Conservation (phyloP, 1,139 yeast genomes). For the Hanseniaspora gamundiae region DNA sequence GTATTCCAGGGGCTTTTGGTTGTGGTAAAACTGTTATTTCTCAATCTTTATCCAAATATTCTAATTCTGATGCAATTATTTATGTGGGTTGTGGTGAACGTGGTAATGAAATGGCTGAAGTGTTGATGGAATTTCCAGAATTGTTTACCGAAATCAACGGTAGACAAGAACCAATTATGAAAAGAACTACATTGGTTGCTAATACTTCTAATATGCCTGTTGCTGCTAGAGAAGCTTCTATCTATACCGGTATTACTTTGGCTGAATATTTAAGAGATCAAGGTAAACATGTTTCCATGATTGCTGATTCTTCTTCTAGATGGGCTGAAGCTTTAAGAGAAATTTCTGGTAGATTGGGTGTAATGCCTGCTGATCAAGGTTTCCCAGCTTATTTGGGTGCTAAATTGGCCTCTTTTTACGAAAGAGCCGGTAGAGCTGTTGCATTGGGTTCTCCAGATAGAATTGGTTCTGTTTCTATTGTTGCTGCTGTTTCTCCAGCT, state of each 20-base stretch:
- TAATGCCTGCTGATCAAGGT: constrained; percentile 99
- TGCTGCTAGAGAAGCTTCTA: constrained; percentile 99
- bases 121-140: constrained; percentile 98
- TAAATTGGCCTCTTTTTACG: constrained; percentile 95
- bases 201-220: constrained; percentile 99
- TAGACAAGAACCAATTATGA: constrained; percentile 96
- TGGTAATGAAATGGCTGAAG: constrained; percentile 99
- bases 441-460: constrained; percentile 96
- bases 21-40: constrained; percentile 99
- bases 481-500: constrained; percentile 99
- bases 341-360: constrained; percentile 99
- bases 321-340: constrained; percentile 99
- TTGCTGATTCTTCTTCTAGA: constrained; percentile 98
- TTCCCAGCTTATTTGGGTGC: constrained; percentile 99
- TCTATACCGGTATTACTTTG: constrained; percentile 94
- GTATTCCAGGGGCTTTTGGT: constrained; percentile 99
- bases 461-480: constrained; percentile 93
- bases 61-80: constrained; percentile 91
- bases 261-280: constrained; percentile 99
- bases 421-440: constrained; percentile 96
- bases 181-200: constrained; percentile 96
- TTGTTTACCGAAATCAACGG: constrained; percentile 83
- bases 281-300: constrained; percentile 97
- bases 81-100: constrained; percentile 94
- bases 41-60: constrained; percentile 90